Evolutionary conservation across 352 stramenopile species (phyloP).

Genomic region (Globisporangium takayamanum): DNA sequence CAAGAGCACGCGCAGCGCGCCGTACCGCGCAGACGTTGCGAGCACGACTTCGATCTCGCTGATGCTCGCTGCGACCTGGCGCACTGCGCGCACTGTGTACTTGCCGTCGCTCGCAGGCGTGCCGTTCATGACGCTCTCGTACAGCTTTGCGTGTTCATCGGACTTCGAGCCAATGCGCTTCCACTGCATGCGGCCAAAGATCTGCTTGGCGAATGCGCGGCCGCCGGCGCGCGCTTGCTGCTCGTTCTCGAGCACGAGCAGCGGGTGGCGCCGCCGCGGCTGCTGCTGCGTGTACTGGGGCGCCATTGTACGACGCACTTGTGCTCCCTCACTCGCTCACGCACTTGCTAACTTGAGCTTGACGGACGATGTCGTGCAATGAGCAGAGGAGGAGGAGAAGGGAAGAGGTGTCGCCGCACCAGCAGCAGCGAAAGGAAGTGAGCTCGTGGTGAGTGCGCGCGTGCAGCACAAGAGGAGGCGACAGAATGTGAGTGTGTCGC

Average conservation of each 20-base stretch:
- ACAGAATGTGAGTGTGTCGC: too few relatives aligned
- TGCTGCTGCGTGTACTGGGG: background rate
- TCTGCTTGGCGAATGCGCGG: conserved; percentile 54
- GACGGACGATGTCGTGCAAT: background rate
- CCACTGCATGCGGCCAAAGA: conserved; percentile 64
- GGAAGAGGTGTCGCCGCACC: background rate
- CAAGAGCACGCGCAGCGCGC: conserved; percentile 36
- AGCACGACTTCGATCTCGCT: conserved; percentile 51
- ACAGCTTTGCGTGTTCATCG: conserved; percentile 53
- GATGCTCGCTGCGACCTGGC: conserved; percentile 38
- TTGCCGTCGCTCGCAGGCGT: background rate
- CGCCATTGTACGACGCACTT: background rate
- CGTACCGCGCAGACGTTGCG: conserved; percentile 24
- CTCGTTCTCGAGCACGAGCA: conserved; percentile 39
- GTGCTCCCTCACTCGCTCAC: background rate
- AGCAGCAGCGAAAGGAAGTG: too few relatives aligned
- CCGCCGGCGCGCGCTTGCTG: conserved; percentile 44
- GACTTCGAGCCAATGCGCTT: conserved; percentile 49
- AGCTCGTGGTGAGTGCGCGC: background rate
- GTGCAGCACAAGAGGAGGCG: too few relatives aligned
- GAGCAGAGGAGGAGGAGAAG: background rate
- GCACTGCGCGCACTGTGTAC: conserved; percentile 51
- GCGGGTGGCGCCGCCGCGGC: background rate
- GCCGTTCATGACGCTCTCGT: conserved; percentile 28
- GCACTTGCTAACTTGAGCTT: background rate